Base-by-base conservation (phyloP, 1,139 yeast species). In the Yamadazyma blattariae region DNA sequence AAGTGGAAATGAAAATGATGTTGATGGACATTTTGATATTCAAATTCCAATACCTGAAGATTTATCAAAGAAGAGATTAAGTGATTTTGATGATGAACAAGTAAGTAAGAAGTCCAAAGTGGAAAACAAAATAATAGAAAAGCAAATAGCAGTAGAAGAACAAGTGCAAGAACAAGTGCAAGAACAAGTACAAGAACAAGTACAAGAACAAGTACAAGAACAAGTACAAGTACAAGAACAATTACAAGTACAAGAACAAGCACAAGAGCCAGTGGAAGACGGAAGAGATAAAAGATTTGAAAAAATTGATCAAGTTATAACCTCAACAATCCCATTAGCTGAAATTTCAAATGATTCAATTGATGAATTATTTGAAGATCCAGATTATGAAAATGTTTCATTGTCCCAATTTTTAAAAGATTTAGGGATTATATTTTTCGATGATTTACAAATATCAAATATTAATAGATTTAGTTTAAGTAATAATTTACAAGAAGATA, bases 401-500 rank as follows among this genome's bases (percentile, higher is more conserved):
- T 54, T 74, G 24, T 48, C 59, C 1, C 59, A 63, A 15, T 77
- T 79, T 37, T 54, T 79, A 44, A 53, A 52, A 7, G 77, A 73
- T 38, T 58, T 76, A 8, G 71, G 73, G 0, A 64, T 77, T 12
- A 67, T 68, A 30, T 78, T 78, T 45, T 73, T 68, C 44, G 77
- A 77, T 44, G 79, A 74, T 41, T 56, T 71, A 37, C 71, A 71
- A 29, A 60, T 71, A 18, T 70, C 57, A 48, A 57, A 50, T 37
- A 48, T 51, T 29, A 54, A 44, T 19, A 44, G 62, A 29, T 38
- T 52, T 21, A 59, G 64, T 30, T 47, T 58, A 1, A 45, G 57
- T 0, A 41, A 46, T 9, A 45, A 51, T 1, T 37, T 42, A 6
- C n/a, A 14, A 4, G 51, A 53, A 16, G 44, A 41, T 2, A 38